These are phyloP conservation scores for Naumovozyma castellii DNA, from an alignment of 805 yeast genomes.

Conservation along the genomic window DNA sequence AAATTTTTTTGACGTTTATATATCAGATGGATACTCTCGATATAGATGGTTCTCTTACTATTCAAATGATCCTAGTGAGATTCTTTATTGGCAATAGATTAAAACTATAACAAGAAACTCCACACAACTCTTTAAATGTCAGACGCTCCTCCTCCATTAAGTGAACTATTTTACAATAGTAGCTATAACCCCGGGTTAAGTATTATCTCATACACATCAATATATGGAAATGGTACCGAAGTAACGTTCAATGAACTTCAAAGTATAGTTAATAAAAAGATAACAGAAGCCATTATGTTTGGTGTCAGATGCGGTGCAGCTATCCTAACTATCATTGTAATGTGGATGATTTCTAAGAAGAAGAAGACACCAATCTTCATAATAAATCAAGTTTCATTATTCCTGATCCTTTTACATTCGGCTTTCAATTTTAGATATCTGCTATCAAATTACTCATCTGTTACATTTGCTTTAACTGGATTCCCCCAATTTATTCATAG, in stretches of 20 bases:
- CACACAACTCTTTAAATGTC: background rate
- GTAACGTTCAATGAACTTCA: constrained; percentile 38
- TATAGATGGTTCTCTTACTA: too few relatives aligned
- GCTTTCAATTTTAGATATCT: constrained; percentile 48
- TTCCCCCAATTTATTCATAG: constrained; percentile 34
- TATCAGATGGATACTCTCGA: too few relatives aligned
- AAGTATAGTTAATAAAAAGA: constrained; percentile 23
- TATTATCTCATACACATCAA: constrained; percentile 34
- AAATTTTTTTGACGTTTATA: too few relatives aligned
- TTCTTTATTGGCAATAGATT: too few relatives aligned
- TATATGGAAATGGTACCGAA: constrained; percentile 31
- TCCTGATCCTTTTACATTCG: constrained; percentile 50
- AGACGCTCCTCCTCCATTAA: constrained; percentile 4
- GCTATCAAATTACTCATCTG: constrained; percentile 41
- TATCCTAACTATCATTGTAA: constrained; percentile 35
- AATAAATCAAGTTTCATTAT: constrained; percentile 55
- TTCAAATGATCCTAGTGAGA: too few relatives aligned
- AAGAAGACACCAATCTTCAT: constrained; percentile 61
- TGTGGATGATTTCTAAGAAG: constrained; percentile 42
- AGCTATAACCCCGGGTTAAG: constrained; percentile 21
- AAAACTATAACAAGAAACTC: too few relatives aligned
- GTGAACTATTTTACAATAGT: constrained; percentile 13
- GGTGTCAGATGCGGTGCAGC: constrained; percentile 55
- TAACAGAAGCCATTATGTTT: constrained; percentile 38
- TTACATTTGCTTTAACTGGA: constrained; percentile 40